These are phyloP conservation scores for Cyclotella sp. DNA, from an alignment of 108 stramenopile species.

Conservation along the genomic window DNA sequence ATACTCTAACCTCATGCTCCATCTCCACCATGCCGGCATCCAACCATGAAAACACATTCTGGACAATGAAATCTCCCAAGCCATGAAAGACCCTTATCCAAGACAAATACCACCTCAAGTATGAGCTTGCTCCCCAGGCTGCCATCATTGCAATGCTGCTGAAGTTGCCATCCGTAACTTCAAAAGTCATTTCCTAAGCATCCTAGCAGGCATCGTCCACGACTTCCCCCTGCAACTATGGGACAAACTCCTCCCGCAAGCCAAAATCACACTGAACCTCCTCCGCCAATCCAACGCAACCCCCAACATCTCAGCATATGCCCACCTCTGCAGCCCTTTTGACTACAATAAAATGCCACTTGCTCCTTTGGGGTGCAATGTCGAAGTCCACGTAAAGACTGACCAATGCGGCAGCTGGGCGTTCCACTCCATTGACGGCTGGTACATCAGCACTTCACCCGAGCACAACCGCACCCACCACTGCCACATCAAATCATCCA, in stretches of 20 bases:
- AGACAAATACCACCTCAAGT: background rate
- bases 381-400: background rate
- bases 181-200: conserved; percentile 50
- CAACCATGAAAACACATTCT: background rate
- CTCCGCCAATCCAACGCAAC: conserved; percentile 45
- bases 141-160: conserved; percentile 19
- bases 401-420: too few species aligned
- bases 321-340: background rate
- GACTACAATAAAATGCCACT: background rate
- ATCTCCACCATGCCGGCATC: background rate
- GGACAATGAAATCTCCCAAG: background rate
- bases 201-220: conserved; percentile 10
- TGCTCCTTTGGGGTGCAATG: background rate
- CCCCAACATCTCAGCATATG: conserved; percentile 46
- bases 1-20: background rate
- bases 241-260: conserved; percentile 16
- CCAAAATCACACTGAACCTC: conserved; percentile 36
- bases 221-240: conserved; percentile 10
- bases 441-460: too few species aligned
- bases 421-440: too few species aligned
- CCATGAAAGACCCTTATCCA: background rate
- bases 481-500: too few species aligned
- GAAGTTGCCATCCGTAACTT: conserved; percentile 41
- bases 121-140: background rate
- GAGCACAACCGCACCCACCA: too few species aligned